A percentile compares a stretch with the other conserved stretches of the same genome.
Evolutionary conservation across 2,329 filamentous ascomycete genomes (phyloP).

Genomic region (Ophiostoma sp.): DNA sequence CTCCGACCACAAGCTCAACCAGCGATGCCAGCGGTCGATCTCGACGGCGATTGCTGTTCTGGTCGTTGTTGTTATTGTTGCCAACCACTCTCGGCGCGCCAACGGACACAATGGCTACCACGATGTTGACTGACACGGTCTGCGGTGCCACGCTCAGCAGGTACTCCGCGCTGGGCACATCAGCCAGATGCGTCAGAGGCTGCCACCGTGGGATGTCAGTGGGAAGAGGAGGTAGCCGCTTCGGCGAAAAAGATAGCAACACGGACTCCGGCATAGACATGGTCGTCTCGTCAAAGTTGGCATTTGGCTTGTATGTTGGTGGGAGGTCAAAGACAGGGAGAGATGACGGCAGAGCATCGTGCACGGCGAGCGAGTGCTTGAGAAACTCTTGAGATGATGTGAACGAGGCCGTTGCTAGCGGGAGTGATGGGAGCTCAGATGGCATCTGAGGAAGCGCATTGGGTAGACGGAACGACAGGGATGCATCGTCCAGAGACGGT

Average conservation of each 20-base stretch:
- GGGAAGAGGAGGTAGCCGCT: conserved; percentile 24
- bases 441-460: conserved; percentile 36
- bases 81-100: conserved; percentile 46
- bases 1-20: conserved; percentile 77
- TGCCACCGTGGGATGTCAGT: conserved; percentile 34
- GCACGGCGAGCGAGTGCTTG: conserved; percentile 71
- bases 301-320: not conserved
- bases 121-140: conserved; percentile 77
- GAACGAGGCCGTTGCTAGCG: conserved; percentile 36
- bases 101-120: conserved; percentile 77
- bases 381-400: conserved; percentile 64
- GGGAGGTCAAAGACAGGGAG: conserved; percentile 45
- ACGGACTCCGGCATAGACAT: not conserved
- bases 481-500: conserved; percentile 47
- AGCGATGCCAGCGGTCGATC: conserved; percentile 54
- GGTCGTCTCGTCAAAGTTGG: conserved; percentile 23
- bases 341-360: conserved; percentile 66
- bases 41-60: not conserved
- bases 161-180: conserved; percentile 67
- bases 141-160: conserved; percentile 70
- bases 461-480: conserved; percentile 40
- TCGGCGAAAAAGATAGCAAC: not conserved
- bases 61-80: not conserved
- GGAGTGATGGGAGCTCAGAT: conserved; percentile 33
- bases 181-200: conserved; percentile 63